These are phyloP conservation scores for Ilex paraguariensis DNA, from an alignment of 305 asterid genomes.

Conservation along the genomic window DNA sequence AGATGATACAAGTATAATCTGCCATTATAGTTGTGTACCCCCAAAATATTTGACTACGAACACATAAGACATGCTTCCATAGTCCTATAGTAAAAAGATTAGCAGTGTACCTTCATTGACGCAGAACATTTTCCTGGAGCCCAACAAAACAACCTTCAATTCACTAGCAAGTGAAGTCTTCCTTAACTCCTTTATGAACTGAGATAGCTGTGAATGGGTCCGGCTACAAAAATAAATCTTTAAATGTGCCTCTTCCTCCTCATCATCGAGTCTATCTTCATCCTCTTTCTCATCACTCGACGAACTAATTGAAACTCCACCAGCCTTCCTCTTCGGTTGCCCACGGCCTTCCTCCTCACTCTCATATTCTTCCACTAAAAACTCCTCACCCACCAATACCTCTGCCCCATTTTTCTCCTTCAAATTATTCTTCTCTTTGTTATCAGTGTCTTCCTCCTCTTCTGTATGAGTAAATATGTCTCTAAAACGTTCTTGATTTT, in stretches of 20 bases:
- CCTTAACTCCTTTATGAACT: slow-evolving; percentile 88
- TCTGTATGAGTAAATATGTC: slow-evolving; percentile 31
- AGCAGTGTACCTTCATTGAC: slow-evolving; percentile 73
- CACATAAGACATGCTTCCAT: background rate
- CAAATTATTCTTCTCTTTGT: slow-evolving; percentile 24
- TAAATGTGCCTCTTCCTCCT: slow-evolving; percentile 49
- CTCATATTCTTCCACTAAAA: slow-evolving; percentile 79
- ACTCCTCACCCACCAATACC: slow-evolving; percentile 58
- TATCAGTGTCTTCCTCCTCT: slow-evolving; percentile 23
- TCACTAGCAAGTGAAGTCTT: slow-evolving; percentile 77
- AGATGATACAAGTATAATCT: slow-evolving; percentile 1
- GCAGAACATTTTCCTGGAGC: slow-evolving; percentile 89
- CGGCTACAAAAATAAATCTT: slow-evolving; percentile 91
- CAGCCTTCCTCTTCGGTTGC: slow-evolving; percentile 48
- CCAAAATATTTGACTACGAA: too few species aligned
- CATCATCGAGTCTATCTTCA: slow-evolving; percentile 30
- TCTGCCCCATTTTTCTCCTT: slow-evolving; percentile 30
- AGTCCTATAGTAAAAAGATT: background rate
- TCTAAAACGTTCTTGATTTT: slow-evolving; percentile 24
- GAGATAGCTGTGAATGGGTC: slow-evolving; percentile 97
- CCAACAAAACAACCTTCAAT: slow-evolving; percentile 78
- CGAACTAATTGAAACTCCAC: slow-evolving; percentile 33
- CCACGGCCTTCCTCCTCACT: slow-evolving; percentile 62
- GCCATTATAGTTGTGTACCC: too few species aligned
- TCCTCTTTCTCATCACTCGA: slow-evolving; percentile 78